Conservation (phyloP, 768 basidiomycete species). For the Trametes coccinea region DNA sequence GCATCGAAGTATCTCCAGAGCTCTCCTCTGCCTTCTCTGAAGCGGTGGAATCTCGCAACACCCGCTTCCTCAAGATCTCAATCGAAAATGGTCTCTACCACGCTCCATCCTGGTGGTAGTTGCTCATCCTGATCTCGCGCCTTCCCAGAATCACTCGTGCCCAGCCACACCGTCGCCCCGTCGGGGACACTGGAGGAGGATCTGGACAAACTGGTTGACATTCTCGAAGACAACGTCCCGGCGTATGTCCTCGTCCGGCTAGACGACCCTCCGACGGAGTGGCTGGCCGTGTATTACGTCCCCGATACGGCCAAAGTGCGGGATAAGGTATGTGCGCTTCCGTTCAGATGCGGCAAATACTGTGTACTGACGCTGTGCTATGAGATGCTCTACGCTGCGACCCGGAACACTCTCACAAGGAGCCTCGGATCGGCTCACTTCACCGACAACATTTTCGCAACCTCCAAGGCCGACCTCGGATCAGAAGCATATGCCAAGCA, state of each 20-base stretch:
- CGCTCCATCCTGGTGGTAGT: slow-evolving; percentile 15
- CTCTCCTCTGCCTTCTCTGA: slow-evolving; percentile 59
- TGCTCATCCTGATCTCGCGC: slow-evolving; percentile 26
- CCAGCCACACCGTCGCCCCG: slow-evolving; percentile 50
- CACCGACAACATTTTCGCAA: slow-evolving; percentile 76
- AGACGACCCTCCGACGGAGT: slow-evolving; percentile 60
- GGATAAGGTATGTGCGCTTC: slow-evolving; percentile 59
- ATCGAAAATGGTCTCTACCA: slow-evolving; percentile 67
- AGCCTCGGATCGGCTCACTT: slow-evolving; percentile 75
- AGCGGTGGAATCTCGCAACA: slow-evolving; percentile 48
- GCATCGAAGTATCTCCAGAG: slow-evolving; percentile 63
- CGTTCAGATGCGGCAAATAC: neutral
- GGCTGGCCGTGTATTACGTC: slow-evolving; percentile 79
- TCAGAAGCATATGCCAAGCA: slow-evolving; percentile 74
- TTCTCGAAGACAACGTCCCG: slow-evolving; percentile 61
- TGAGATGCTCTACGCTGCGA: slow-evolving; percentile 89
- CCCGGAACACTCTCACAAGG: slow-evolving; percentile 66
- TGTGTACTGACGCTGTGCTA: neutral
- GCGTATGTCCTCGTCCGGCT: slow-evolving; percentile 75
- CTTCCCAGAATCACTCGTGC: slow-evolving; percentile 65
- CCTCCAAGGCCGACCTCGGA: slow-evolving; percentile 65
- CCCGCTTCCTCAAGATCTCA: slow-evolving; percentile 75
- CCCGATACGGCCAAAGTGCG: slow-evolving; percentile 80
- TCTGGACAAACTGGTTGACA: slow-evolving; percentile 53
- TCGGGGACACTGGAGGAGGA: slow-evolving; percentile 61